phyloP scores from a whole-genome alignment of 495 filamentous ascomycete genomes.

The Aspergillus coremiiformis region DNA sequence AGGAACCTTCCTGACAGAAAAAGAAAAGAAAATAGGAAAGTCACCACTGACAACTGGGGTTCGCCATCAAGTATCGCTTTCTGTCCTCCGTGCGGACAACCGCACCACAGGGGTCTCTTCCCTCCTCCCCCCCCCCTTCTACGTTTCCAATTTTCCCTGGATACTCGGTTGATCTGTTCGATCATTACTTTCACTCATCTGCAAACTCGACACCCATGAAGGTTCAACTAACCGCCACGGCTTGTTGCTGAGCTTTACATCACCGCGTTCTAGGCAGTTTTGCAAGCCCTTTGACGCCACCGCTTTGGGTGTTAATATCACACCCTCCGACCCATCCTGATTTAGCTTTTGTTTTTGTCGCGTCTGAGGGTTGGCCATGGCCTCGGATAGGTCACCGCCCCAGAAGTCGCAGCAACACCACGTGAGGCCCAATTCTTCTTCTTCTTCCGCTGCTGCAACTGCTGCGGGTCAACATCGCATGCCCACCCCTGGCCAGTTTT shows the following conservation, averaged over 20 bases:
- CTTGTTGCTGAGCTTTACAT: constrained; percentile 22
- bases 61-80: neutral
- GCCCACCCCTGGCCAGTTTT: constrained; percentile 21
- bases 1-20: constrained; percentile 3
- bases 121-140: neutral
- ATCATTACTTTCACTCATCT: constrained; percentile 9
- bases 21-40: constrained; percentile 6
- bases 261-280: constrained; percentile 17
- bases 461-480: constrained; percentile 18
- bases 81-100: neutral
- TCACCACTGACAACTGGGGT: neutral
- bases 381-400: constrained; percentile 23
- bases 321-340: neutral
- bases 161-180: constrained; percentile 19
- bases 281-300: constrained; percentile 8
- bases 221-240: constrained; percentile 20
- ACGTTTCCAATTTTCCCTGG: constrained; percentile 5
- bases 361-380: constrained; percentile 20
- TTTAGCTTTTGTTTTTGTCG: constrained; percentile 11
- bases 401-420: constrained; percentile 19
- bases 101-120: neutral
- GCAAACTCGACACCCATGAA: constrained; percentile 14
- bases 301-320: constrained; percentile 5
- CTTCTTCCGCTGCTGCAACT: constrained; percentile 12
- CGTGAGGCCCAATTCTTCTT: constrained; percentile 19